phyloP scores from a whole-genome alignment of 202 grass and related monocot species.

The Tripidium arundinaceum region DNA sequence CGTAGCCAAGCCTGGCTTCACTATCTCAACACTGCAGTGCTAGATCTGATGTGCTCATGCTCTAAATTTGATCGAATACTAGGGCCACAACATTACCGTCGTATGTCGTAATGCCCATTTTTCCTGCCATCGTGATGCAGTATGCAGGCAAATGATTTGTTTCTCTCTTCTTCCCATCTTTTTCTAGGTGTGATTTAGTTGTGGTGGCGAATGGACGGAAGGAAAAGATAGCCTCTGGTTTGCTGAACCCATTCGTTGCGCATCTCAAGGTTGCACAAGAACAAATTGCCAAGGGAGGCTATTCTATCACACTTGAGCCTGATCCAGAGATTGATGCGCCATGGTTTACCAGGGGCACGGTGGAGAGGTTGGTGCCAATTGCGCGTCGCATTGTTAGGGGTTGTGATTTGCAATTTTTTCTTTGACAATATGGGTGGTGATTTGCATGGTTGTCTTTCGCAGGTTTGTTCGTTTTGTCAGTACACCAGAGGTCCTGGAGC shows the following conservation, averaged over 20 bases:
- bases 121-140: neutral
- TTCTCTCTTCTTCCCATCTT: conserved; percentile 1
- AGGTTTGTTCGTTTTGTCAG: conserved; percentile 99
- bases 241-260: conserved; percentile 78
- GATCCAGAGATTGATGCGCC: conserved; percentile 30
- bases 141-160: neutral
- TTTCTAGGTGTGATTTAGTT: conserved; percentile 85
- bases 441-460: conserved; percentile 19
- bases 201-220: conserved; percentile 62
- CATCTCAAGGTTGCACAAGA: conserved; percentile 88
- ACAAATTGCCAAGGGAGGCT: conserved; percentile 87
- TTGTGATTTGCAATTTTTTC: neutral
- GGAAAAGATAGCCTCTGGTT: conserved; percentile 89
- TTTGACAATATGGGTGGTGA: neutral
- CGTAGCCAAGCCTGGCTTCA: neutral
- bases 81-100: neutral
- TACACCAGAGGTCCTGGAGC: conserved; percentile 88
- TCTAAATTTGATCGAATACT: neutral
- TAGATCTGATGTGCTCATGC: conserved; percentile 18
- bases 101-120: neutral
- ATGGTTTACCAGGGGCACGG: conserved; percentile 90
- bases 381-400: neutral
- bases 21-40: neutral
- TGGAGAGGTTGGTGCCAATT: conserved; percentile 59
- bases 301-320: conserved; percentile 79